Base-by-base conservation (phyloP, 108 stramenopile genomes). In the Pseudonitzschia delicatissima region DNA sequence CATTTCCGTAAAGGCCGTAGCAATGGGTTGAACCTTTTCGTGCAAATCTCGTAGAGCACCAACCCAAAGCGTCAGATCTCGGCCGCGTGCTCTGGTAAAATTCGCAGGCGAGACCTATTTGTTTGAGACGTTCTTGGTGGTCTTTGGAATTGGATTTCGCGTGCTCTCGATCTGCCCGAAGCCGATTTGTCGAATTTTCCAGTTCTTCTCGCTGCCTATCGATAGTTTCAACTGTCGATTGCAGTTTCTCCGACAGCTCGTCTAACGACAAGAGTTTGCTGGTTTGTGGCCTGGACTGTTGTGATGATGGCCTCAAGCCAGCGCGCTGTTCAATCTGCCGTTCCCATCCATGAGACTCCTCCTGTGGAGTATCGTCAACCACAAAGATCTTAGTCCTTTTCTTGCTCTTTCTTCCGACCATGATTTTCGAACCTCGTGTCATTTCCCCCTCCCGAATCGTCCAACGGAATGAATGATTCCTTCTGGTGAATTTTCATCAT, bases 31-130 rank as follows among this genome's bases (percentile, higher is more conserved):
- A 0, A 93, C 62, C 74, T 81, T 86, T 9, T 26, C 51, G 44
- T 74, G 48, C 11, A 93, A 66, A 45, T 90, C 78, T 32, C 91
- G 74, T 68, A 93, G 64, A 18, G 87, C 88, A 6, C 88, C 88
- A 35, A 85, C 81, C 84, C 85, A 90, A 29, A 63, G 64, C n/a
- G 87, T 76, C 29, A 90, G 50, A 33, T 84, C 71, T 21, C 57
- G 57, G 20, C 91, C n/a, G 80, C 11, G 86, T 53, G 31, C 42
- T 35, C 71, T 93, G 92, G 62, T 87, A 87, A 67, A 84, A 83
- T 50, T 87, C 85, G 35, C 88, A 84, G 33, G 85, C 84, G 42
- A 49, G 49, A 0, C 91, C 91, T 36, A 76, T 52, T n/a, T 47
- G 44, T 5, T 69, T 6, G 20, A 82, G 29, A 11, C 71, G 64